phyloP scores from a whole-genome alignment of 2,329 filamentous ascomycete genomes.

The Alternaria sp. region DNA sequence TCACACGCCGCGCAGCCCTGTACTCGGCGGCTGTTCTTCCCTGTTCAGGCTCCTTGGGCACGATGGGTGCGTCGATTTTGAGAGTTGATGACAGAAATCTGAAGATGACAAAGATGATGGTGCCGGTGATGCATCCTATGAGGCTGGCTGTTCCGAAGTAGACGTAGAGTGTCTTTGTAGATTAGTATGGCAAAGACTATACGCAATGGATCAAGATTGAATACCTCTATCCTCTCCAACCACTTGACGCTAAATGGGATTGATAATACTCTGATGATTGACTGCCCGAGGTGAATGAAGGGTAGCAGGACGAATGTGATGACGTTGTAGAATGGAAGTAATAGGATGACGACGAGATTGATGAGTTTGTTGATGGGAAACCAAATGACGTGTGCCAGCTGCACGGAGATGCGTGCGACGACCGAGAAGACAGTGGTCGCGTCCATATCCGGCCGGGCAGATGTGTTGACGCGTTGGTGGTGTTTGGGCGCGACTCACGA shows the following conservation, averaged over 20 bases:
- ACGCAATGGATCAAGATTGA: conserved; percentile 1
- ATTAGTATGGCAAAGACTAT: neutral
- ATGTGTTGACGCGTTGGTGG: neutral
- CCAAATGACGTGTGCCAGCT: conserved; percentile 40
- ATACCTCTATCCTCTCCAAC: conserved; percentile 63
- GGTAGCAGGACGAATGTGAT: conserved; percentile 59
- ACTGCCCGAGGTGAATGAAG: conserved; percentile 54
- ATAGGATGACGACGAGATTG: conserved; percentile 48
- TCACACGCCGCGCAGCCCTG: conserved; percentile 35
- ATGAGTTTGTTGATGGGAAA: conserved; percentile 49
- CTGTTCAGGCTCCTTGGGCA: conserved; percentile 8
- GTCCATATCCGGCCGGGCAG: conserved; percentile 25
- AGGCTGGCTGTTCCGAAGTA: conserved; percentile 71
- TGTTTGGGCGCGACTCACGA: neutral
- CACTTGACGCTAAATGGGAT: conserved; percentile 57
- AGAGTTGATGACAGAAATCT: conserved; percentile 60
- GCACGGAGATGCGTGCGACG: conserved; percentile 13
- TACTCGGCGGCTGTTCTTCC: conserved; percentile 40
- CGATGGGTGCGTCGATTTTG: conserved; percentile 46
- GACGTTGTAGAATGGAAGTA: conserved; percentile 57
- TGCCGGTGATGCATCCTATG: conserved; percentile 69
- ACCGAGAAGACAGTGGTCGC: conserved; percentile 36
- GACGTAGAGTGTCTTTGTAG: conserved; percentile 55
- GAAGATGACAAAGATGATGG: conserved; percentile 64
- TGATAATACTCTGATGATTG: conserved; percentile 49